Evolutionary conservation across 441 rosid species (phyloP).

Genomic region (Bruguiera hainesii): DNA sequence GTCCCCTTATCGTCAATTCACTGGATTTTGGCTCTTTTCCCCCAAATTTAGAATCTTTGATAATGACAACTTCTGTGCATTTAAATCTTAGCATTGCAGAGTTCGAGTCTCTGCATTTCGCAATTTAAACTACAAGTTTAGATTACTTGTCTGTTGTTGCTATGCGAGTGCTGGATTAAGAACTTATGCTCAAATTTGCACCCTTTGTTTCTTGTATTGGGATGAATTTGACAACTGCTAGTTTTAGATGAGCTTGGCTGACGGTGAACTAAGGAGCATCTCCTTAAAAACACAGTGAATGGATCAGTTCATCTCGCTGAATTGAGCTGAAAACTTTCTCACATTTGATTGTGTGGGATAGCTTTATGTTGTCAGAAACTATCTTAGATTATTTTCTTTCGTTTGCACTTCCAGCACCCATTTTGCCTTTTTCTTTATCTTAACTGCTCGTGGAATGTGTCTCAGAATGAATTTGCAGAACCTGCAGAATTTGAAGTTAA

Average conservation of each 20-base stretch:
- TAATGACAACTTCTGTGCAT: neutral
- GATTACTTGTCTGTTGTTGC: neutral
- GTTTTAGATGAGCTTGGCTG: neutral
- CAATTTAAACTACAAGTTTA: neutral
- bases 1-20: neutral
- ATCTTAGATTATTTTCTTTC: neutral
- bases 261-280: neutral
- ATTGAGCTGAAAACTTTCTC: neutral
- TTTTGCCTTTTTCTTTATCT: slow-evolving; percentile 9
- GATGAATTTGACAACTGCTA: neutral
- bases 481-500: slow-evolving; percentile 45
- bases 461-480: slow-evolving; percentile 83
- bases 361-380: neutral
- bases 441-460: slow-evolving; percentile 12
- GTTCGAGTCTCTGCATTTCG: neutral
- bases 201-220: neutral
- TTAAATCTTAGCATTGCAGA: neutral
- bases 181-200: neutral
- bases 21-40: neutral
- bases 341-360: too few species aligned
- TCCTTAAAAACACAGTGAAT: neutral
- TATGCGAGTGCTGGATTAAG: neutral
- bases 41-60: neutral
- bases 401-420: neutral
- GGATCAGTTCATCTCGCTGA: neutral